Evolutionary conservation across 305 asterid genomes (phyloP), one percentile per base, ranked within the genome.

Genomic region (Fraxinus velutina): DNA sequence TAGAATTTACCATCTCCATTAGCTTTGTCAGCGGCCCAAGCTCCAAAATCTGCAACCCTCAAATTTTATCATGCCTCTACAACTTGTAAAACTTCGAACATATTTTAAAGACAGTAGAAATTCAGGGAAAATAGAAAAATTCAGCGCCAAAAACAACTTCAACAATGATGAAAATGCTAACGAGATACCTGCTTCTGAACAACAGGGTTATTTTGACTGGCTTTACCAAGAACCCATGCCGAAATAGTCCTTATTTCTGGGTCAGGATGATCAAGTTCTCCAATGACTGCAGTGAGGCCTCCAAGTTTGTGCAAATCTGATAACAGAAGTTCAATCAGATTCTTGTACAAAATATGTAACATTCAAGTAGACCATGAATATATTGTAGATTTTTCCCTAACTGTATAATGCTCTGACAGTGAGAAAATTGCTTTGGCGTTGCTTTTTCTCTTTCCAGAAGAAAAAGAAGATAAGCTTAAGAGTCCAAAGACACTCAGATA

Each of bases 221-320:
- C 97, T 91, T 92, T 92, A 77, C 98, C 98, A 82, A 94, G 89
- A 78, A 92, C 79, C 94, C 93, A 89, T 17, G 94, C 98, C 29
- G 97, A 84, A 81, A 80, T 83, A 55, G 91, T 86, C 88, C 97
- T 90, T 33, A 93, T 84, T 83, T 88, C 89, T 78, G 91, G 29
- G 39, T 84, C 89, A 68, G 89, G 76, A 79, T 91, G 87, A 78
- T 88, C 71, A 68, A 94, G 94, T 77, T 88, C 85, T 83, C 86
- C 83, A 73, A 93, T 33, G 85, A 93, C 85, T 37, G 87, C 91
- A 32, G 80, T 71, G 73, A 90, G 88, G 22, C 97, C 98, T 74
- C 96, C 97, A 75, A 94, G 91, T 87, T 92, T 94, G 83, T 89
- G 92, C 85, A 94, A 79, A 73, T 93, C 98, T 91, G 89, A 78